Percentiles rank a stretch among this genome's conserved stretches.
Conservation (phyloP, 129 eudicot genomes). For the Rutidosis leptorrhynchoides region DNA sequence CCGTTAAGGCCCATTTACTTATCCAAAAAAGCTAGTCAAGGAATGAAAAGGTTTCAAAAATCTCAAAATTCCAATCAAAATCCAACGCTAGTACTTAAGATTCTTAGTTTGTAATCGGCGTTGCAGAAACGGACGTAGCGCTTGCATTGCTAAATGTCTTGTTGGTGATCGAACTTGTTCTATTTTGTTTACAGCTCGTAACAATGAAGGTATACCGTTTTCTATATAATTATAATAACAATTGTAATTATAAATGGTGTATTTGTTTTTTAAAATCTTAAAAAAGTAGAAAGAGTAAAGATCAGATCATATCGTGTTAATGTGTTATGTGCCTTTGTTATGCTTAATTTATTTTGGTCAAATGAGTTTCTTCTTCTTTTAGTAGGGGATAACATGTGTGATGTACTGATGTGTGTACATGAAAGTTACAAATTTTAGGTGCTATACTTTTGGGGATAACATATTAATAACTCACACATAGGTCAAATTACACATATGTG, state of each 20-base stretch:
- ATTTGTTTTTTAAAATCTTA: too few species aligned
- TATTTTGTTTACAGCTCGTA: slow-evolving; percentile 40
- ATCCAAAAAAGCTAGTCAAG: slow-evolving; percentile 21
- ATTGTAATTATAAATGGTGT: too few species aligned
- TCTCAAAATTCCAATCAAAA: slow-evolving; percentile 1
- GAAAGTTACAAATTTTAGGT: too few species aligned
- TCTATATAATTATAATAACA: background rate
- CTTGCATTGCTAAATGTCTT: slow-evolving; percentile 40
- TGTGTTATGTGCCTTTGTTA: too few species aligned
- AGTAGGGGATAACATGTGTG: too few species aligned
- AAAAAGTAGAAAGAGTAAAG: too few species aligned
- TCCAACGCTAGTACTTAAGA: slow-evolving; percentile 31
- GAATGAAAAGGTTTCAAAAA: slow-evolving; percentile 20
- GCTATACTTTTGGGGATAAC: too few species aligned
- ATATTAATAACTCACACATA: too few species aligned
- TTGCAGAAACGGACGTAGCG: slow-evolving; percentile 32
- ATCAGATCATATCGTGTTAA: background rate
- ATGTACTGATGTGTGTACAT: too few species aligned
- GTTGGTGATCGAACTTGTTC: slow-evolving; percentile 38
- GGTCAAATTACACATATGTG: too few species aligned
- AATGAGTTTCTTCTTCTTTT: too few species aligned
- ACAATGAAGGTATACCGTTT: slow-evolving; percentile 34
- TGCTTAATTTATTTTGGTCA: too few species aligned
- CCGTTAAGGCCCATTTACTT: slow-evolving; percentile 14
- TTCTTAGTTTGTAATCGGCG: slow-evolving; percentile 28